A percentile compares a stretch with the other conserved stretches of the same genome.
Evolutionary conservation across 768 basidiomycete species (phyloP).

Genomic region (Tephrocybe sp.): DNA sequence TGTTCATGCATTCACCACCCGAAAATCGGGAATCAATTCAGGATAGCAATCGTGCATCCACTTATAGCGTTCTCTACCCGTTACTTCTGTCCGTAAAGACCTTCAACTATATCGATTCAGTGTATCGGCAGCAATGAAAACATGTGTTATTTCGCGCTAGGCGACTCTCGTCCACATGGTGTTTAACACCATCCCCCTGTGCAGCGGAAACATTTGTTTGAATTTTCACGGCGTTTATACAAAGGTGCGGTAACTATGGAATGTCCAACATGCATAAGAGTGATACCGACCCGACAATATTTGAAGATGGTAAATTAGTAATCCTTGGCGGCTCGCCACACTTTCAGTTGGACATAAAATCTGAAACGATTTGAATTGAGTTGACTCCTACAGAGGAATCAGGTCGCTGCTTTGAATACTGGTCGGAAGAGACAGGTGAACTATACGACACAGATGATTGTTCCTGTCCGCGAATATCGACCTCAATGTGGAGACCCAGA

Average conservation of each 20-base stretch:
- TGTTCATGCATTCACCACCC: slow-evolving; percentile 5
- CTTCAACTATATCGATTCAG: background rate
- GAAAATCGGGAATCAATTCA: slow-evolving; percentile 4
- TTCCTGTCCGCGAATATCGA: too few relatives aligned
- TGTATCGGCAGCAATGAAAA: background rate
- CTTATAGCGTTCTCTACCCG: background rate
- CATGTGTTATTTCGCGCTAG: background rate
- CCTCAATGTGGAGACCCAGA: too few relatives aligned
- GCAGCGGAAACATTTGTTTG: background rate
- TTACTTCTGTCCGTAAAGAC: background rate
- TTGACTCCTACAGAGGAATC: too few relatives aligned
- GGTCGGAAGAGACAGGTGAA: too few relatives aligned
- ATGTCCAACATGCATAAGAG: background rate
- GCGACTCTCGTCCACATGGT: slow-evolving; percentile 1
- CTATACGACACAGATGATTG: too few relatives aligned
- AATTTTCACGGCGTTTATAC: slow-evolving; percentile 3
- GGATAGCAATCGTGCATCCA: background rate
- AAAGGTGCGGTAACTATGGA: background rate
- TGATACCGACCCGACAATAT: background rate
- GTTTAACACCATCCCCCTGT: background rate
- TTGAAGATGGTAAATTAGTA: too few relatives aligned
- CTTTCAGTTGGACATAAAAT: too few relatives aligned
- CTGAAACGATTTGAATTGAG: too few relatives aligned
- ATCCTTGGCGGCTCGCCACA: too few relatives aligned
- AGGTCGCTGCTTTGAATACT: too few relatives aligned